phyloP scores from a whole-genome alignment of 305 asterid genomes.

The Petunia hybrid region DNA sequence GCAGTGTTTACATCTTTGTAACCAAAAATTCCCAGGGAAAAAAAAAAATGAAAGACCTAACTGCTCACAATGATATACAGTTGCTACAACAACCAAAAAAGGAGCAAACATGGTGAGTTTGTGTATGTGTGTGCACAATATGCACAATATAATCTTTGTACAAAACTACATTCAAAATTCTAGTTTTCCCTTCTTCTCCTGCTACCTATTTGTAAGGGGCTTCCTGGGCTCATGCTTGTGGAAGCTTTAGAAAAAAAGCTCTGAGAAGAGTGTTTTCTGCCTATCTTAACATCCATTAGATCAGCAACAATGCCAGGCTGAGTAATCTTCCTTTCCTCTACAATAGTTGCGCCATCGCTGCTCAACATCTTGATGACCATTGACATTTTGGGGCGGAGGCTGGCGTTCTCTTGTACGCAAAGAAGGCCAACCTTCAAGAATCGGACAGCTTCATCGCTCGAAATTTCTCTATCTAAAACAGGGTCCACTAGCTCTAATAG shows the following conservation, averaged over 20 bases:
- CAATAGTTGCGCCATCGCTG: constrained; percentile 43
- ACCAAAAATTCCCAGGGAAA: constrained; percentile 18
- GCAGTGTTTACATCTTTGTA: neutral
- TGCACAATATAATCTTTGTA: constrained; percentile 26
- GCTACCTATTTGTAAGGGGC: constrained; percentile 34
- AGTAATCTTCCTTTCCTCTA: constrained; percentile 44
- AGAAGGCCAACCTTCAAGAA: constrained; percentile 74
- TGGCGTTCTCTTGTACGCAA: constrained; percentile 71
- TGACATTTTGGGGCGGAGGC: constrained; percentile 74
- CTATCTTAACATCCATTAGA: constrained; percentile 66
- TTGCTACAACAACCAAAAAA: neutral
- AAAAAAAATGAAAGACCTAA: neutral
- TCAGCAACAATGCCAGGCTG: constrained; percentile 72
- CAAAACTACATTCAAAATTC: neutral
- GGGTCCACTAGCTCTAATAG: constrained; percentile 63
- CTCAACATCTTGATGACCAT: constrained; percentile 64
- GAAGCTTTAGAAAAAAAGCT: constrained; percentile 59
- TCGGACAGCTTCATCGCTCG: constrained; percentile 55
- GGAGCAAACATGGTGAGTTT: neutral
- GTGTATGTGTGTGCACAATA: constrained; percentile 14
- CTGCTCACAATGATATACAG: constrained; percentile 24
- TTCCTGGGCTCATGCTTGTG: constrained; percentile 44
- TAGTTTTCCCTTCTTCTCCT: neutral
- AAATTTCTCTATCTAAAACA: constrained; percentile 53
- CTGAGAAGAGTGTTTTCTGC: constrained; percentile 48